Evolutionary conservation across 257 asterid species (phyloP).

Genomic region (Ballota nigra): DNA sequence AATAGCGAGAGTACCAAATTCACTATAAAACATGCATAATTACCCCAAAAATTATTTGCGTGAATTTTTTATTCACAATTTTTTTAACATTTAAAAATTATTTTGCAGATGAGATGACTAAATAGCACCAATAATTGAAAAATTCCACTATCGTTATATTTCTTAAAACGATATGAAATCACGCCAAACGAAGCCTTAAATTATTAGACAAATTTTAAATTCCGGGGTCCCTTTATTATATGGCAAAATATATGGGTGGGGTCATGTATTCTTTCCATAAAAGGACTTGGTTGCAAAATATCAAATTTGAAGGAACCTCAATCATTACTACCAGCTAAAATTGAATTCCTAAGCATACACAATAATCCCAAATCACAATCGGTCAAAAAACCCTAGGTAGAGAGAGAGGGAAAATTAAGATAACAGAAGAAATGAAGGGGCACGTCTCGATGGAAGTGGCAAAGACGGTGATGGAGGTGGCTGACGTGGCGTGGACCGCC

Average conservation of each 20-base stretch:
- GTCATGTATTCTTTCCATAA: not conserved
- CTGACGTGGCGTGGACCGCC: conserved; percentile 89
- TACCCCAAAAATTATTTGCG: too few relatives aligned
- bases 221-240: not conserved
- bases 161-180: not conserved
- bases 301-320: conserved; percentile 7
- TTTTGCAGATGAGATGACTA: not conserved
- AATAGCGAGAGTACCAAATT: too few relatives aligned
- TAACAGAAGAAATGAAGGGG: conserved; percentile 35
- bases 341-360: not conserved
- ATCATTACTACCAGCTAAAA: not conserved
- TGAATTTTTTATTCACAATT: too few relatives aligned
- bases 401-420: not conserved
- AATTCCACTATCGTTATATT: too few relatives aligned
- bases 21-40: too few relatives aligned
- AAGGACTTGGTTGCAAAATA: conserved; percentile 1
- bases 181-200: not conserved
- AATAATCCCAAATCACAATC: not conserved
- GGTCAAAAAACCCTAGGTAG: conserved; percentile 12
- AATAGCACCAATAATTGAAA: too few relatives aligned
- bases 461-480: conserved; percentile 89
- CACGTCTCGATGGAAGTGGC: conserved; percentile 65
- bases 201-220: not conserved
- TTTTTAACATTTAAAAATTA: not conserved
- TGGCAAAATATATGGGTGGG: not conserved